Percentiles rank a stretch among this genome's conserved stretches.
phyloP scores from a whole-genome alignment of 208 protist genomes.

The Crithidia brevicula region DNA sequence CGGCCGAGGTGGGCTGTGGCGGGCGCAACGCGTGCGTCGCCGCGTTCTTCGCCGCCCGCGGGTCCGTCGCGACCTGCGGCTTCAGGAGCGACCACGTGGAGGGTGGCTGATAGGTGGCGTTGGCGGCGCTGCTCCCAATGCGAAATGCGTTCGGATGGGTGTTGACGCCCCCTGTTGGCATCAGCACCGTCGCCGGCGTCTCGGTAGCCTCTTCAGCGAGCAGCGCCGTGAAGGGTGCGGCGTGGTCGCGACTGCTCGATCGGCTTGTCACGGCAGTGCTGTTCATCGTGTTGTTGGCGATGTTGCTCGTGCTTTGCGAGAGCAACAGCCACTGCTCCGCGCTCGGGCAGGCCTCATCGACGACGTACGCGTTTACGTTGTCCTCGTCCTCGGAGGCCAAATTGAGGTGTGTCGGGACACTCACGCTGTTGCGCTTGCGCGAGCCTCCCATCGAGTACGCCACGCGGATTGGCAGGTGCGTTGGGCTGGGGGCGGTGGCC shows the following conservation, averaged over 20 bases:
- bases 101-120: constrained; percentile 9
- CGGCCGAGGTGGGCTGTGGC: too few relatives aligned
- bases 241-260: constrained; percentile 12
- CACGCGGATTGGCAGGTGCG: background rate
- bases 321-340: constrained; percentile 20
- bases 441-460: constrained; percentile 24
- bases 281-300: background rate
- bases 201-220: background rate
- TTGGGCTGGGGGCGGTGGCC: constrained; percentile 5
- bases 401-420: constrained; percentile 12
- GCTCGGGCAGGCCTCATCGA: constrained; percentile 1
- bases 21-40: background rate
- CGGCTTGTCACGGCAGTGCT: constrained; percentile 6
- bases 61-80: constrained; percentile 3
- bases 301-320: constrained; percentile 17
- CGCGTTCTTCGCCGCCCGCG: background rate
- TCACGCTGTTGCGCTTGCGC: constrained; percentile 30
- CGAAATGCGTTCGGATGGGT: constrained; percentile 6
- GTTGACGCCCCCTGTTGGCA: background rate
- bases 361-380: constrained; percentile 9
- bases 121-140: background rate
- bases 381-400: constrained; percentile 12
- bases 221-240: background rate
- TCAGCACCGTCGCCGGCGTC: background rate
- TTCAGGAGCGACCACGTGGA: constrained; percentile 16